Percentiles rank a stretch among this genome's conserved stretches.
These are phyloP conservation scores for Emmonsiellopsis sp. DNA, from an alignment of 2,329 filamentous ascomycete species.

Conservation along the genomic window DNA sequence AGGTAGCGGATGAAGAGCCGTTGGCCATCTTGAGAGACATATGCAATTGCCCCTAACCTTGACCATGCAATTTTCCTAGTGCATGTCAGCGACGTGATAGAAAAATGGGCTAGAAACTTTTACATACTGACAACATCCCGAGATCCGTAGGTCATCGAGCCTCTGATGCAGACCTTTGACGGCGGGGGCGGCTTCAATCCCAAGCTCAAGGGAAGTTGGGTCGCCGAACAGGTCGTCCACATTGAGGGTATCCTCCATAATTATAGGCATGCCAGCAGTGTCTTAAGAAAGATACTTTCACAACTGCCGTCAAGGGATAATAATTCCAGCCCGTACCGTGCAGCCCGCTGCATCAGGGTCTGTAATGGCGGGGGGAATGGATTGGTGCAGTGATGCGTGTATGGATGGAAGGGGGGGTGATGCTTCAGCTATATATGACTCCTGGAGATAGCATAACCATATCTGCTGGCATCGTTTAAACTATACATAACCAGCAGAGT, in stretches of 20 bases:
- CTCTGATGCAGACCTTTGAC: slow-evolving; percentile 61
- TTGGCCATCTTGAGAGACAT: slow-evolving; percentile 62
- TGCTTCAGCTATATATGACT: too few relatives aligned
- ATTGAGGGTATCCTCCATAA: slow-evolving; percentile 50
- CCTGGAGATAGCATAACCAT: too few relatives aligned
- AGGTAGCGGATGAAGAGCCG: slow-evolving; percentile 65
- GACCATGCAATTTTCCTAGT: slow-evolving; percentile 77
- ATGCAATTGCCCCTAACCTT: slow-evolving; percentile 73
- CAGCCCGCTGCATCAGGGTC: not conserved
- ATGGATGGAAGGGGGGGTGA: too few relatives aligned
- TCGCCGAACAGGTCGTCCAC: slow-evolving; percentile 71
- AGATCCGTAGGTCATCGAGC: slow-evolving; percentile 64
- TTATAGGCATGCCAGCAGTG: slow-evolving; percentile 36
- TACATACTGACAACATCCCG: slow-evolving; percentile 73
- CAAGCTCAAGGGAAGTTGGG: slow-evolving; percentile 47
- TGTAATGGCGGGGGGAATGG: not conserved
- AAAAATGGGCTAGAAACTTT: not conserved
- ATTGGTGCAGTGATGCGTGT: not conserved
- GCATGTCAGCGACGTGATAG: slow-evolving; percentile 15
- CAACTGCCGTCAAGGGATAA: not conserved
- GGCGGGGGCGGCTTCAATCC: slow-evolving; percentile 44
- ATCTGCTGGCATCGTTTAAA: too few relatives aligned
- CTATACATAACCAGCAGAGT: too few relatives aligned
- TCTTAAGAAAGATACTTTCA: not conserved
- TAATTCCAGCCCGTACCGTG: not conserved